Conservation (phyloP, 306 rosid species). For the Urtica urens region DNA sequence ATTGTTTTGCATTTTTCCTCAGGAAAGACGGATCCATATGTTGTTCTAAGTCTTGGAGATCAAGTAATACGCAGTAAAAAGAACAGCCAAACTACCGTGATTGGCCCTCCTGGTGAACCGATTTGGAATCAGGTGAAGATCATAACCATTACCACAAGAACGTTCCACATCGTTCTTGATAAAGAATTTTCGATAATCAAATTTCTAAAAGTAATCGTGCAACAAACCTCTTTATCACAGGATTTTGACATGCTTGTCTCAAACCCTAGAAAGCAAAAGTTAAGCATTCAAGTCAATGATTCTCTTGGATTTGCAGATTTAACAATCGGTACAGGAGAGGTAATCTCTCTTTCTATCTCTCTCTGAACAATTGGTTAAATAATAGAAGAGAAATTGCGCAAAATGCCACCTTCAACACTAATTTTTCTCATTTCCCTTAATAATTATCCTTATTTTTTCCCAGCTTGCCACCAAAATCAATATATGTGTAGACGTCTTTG, state of each 20-base stretch:
- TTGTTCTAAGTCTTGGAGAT: slow-evolving; percentile 67
- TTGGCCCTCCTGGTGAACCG: slow-evolving; percentile 96
- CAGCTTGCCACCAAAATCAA: too few species aligned
- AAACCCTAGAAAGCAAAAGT: slow-evolving; percentile 74
- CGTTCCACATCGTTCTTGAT: not conserved
- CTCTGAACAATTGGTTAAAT: too few species aligned
- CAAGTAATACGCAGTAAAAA: slow-evolving; percentile 87
- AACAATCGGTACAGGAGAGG: slow-evolving; percentile 86
- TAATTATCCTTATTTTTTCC: too few species aligned
- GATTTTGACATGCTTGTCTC: slow-evolving; percentile 91
- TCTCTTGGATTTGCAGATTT: slow-evolving; percentile 70
- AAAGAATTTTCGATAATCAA: not conserved
- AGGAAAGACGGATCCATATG: slow-evolving; percentile 98
- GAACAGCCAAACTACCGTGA: slow-evolving; percentile 94
- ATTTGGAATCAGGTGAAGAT: slow-evolving; percentile 93
- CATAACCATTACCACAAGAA: slow-evolving; percentile 8
- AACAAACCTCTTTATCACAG: slow-evolving; percentile 35
- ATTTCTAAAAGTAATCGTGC: slow-evolving; percentile 9
- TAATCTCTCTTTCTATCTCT: too few species aligned
- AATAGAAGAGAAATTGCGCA: too few species aligned
- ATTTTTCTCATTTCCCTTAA: too few species aligned
- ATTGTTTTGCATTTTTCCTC: slow-evolving; percentile 4
- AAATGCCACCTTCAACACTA: too few species aligned
- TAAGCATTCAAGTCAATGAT: slow-evolving; percentile 78
- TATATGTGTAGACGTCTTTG: too few species aligned